A percentile compares a stretch with the other conserved stretches of the same genome.
Evolutionary conservation across 2,329 filamentous ascomycete species (phyloP).

Genomic region (Hansfordia pulvinata): DNA sequence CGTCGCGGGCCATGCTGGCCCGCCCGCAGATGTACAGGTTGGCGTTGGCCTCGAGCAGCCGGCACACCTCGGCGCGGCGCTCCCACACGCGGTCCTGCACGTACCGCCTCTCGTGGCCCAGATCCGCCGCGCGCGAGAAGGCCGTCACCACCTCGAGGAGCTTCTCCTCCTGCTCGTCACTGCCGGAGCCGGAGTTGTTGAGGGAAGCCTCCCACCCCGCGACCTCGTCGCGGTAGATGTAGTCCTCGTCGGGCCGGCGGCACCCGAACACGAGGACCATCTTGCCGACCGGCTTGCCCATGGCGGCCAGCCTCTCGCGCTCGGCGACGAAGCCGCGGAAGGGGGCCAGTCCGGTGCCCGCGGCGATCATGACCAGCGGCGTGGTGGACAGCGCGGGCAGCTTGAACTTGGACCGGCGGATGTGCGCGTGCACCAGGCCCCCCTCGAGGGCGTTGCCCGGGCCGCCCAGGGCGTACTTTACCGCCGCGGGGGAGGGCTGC

Average conservation of each 20-base stretch:
- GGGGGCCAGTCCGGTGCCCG: slow-evolving; percentile 36
- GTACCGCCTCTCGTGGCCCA: not conserved
- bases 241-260: slow-evolving; percentile 20
- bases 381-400: slow-evolving; percentile 23
- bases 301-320: slow-evolving; percentile 18
- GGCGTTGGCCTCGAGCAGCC: not conserved
- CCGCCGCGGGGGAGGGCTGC: too few species aligned
- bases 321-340: slow-evolving; percentile 21
- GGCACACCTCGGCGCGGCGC: not conserved
- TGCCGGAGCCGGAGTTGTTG: not conserved
- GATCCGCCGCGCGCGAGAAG: not conserved
- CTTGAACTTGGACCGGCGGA: slow-evolving; percentile 28
- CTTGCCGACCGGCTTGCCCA: slow-evolving; percentile 20
- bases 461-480: too few species aligned
- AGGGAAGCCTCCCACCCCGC: slow-evolving; percentile 6
- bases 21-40: not conserved
- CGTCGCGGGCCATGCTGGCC: not conserved
- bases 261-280: slow-evolving; percentile 28
- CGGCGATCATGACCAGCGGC: slow-evolving; percentile 34
- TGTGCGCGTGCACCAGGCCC: slow-evolving; percentile 2
- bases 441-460: not conserved
- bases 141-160: not conserved
- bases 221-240: slow-evolving; percentile 12
- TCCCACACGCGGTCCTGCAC: not conserved
- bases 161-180: too few species aligned